phyloP scores from a whole-genome alignment of 495 filamentous ascomycete genomes.

The Neurospora pannonica region DNA sequence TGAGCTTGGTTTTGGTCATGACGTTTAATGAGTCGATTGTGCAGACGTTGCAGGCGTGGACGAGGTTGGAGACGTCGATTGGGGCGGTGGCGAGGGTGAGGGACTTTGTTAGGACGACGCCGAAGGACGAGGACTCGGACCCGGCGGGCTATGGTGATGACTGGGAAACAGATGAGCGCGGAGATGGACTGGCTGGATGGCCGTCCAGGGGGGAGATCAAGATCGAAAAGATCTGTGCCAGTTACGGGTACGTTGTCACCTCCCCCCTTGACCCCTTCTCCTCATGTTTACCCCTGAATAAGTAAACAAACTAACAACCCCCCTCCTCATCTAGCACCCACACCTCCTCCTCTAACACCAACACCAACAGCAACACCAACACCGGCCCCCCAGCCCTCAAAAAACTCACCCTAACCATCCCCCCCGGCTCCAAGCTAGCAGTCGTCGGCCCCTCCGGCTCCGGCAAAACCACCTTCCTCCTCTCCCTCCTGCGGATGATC shows the following conservation, averaged over 20 bases:
- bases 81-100: slow-evolving; percentile 39
- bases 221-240: slow-evolving; percentile 14
- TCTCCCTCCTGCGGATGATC: slow-evolving; percentile 92
- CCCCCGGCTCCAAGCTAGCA: slow-evolving; percentile 13
- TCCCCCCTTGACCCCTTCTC: neutral
- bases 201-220: slow-evolving; percentile 13
- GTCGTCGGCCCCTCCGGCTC: slow-evolving; percentile 21
- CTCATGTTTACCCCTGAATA: neutral
- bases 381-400: neutral
- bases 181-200: slow-evolving; percentile 18
- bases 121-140: neutral
- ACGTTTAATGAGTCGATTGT: slow-evolving; percentile 14
- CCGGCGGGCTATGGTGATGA: neutral
- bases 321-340: neutral
- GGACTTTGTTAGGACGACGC: slow-evolving; percentile 21
- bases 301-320: neutral
- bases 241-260: slow-evolving; percentile 12
- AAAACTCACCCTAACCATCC: slow-evolving; percentile 8
- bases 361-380: neutral
- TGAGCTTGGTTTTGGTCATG: slow-evolving; percentile 15
- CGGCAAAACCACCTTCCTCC: slow-evolving; percentile 84
- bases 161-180: neutral
- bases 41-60: slow-evolving; percentile 24
- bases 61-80: slow-evolving; percentile 41
- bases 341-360: neutral